A percentile compares a stretch with the other conserved stretches of the same genome.
phyloP scores from a whole-genome alignment of 2,329 filamentous ascomycete genomes.

The Apiospora arundinis region DNA sequence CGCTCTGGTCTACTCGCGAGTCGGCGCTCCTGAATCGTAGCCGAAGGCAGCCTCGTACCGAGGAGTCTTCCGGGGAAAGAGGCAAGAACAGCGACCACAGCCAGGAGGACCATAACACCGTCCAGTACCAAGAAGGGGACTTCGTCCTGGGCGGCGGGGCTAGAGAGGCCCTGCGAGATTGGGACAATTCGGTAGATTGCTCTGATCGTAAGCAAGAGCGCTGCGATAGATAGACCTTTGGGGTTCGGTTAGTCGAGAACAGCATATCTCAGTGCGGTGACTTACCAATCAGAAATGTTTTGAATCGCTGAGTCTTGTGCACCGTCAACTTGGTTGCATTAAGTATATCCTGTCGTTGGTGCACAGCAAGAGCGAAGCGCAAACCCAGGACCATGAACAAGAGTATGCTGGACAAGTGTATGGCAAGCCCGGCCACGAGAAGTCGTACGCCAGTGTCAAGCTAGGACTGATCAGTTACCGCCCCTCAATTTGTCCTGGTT shows the following conservation, averaged over 20 bases:
- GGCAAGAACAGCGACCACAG: constrained; percentile 30
- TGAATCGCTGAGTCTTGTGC: constrained; percentile 51
- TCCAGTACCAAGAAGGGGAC: constrained; percentile 37
- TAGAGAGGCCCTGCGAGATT: constrained; percentile 33
- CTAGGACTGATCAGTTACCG: constrained; percentile 26
- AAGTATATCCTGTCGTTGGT: constrained; percentile 43
- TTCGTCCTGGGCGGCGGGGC: constrained; percentile 35
- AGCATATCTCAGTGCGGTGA: background rate
- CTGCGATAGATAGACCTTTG: constrained; percentile 25
- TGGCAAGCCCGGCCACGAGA: constrained; percentile 50
- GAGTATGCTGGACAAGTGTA: constrained; percentile 50
- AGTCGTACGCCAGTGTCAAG: constrained; percentile 42
- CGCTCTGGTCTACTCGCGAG: constrained; percentile 29
- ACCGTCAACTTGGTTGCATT: constrained; percentile 47
- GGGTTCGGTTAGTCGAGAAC: background rate
- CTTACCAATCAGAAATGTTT: constrained; percentile 52
- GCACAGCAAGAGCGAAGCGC: constrained; percentile 49
- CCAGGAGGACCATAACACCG: constrained; percentile 35
- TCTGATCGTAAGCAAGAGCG: constrained; percentile 33
- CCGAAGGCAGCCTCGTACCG: constrained; percentile 29
- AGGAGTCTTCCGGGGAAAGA: constrained; percentile 38
- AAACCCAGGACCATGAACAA: constrained; percentile 46
- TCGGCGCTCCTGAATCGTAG: constrained; percentile 22
- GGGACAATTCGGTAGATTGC: constrained; percentile 37
- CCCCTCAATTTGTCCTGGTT: background rate